phyloP scores from a whole-genome alignment of 495 filamentous ascomycete genomes.

The Trypethelium eluteriae region DNA sequence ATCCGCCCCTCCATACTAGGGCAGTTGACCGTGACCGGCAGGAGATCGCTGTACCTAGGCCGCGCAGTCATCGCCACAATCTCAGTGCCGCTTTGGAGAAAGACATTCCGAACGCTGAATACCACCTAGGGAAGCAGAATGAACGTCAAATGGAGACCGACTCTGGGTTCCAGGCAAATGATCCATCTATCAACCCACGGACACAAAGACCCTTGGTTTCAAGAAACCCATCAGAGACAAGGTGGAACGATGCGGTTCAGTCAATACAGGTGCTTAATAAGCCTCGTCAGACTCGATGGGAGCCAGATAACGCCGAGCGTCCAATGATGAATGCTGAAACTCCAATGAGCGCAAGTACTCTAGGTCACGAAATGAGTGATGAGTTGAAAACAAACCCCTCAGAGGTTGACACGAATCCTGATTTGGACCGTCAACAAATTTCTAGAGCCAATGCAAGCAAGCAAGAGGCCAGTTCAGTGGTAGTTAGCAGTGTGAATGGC shows the following conservation, averaged over 20 bases:
- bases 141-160: constrained; percentile 64
- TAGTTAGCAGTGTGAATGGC: not conserved
- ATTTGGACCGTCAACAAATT: not conserved
- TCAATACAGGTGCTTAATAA: not conserved
- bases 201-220: not conserved
- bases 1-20: constrained; percentile 10
- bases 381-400: not conserved
- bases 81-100: constrained; percentile 68
- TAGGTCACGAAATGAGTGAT: not conserved
- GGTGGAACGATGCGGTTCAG: constrained; percentile 5
- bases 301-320: not conserved
- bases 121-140: constrained; percentile 68
- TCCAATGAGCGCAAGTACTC: not conserved
- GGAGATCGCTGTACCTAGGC: constrained; percentile 58
- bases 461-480: not conserved
- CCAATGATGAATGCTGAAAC: not conserved
- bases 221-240: not conserved
- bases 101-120: constrained; percentile 79
- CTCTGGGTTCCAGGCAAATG: constrained; percentile 37
- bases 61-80: constrained; percentile 58
- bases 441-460: not conserved
- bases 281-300: not conserved
- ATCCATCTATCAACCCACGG: constrained; percentile 29
- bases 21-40: constrained; percentile 34
- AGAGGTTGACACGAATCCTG: not conserved